phyloP scores from a whole-genome alignment of 1,139 yeast species.

The Hyphopichia khmerensis region DNA sequence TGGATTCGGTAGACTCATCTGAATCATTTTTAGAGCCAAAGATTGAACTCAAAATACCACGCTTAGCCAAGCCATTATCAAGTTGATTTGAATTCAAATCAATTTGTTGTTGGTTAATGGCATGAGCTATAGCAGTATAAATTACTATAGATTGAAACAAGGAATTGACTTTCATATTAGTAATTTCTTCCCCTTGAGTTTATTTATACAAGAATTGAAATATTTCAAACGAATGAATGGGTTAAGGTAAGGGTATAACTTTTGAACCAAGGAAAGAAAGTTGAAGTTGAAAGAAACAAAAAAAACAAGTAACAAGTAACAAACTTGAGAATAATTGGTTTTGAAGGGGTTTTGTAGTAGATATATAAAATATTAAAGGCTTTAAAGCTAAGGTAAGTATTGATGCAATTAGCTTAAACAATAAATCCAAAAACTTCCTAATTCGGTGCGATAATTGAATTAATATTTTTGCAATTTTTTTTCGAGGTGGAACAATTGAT shows the following conservation, averaged over 20 bases:
- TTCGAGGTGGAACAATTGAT: no score
- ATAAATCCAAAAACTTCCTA: not conserved
- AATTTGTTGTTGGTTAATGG: conserved; percentile 6
- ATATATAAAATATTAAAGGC: not conserved
- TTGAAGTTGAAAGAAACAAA: conserved; percentile 5
- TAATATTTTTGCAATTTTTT: not conserved
- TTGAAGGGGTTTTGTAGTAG: not conserved
- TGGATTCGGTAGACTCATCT: conserved; percentile 5
- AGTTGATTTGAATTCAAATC: conserved; percentile 10
- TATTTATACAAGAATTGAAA: not conserved
- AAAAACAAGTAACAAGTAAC: conserved; percentile 9
- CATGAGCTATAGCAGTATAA: conserved; percentile 18
- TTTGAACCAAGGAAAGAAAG: not conserved
- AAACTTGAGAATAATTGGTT: conserved; percentile 7
- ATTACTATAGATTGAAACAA: conserved; percentile 19
- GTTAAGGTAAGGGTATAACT: not conserved
- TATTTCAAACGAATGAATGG: conserved; percentile 1
- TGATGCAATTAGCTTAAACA: no score
- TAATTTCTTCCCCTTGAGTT: not conserved
- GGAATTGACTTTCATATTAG: conserved; percentile 18
- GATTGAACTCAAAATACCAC: conserved; percentile 16
- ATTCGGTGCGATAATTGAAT: not conserved
- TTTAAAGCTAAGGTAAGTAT: not conserved
- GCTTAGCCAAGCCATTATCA: conserved; percentile 7
- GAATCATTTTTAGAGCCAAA: conserved; percentile 4